These are phyloP conservation scores for Neocucurbitaria cava DNA, from an alignment of 2,329 filamentous ascomycete genomes.

Conservation along the genomic window DNA sequence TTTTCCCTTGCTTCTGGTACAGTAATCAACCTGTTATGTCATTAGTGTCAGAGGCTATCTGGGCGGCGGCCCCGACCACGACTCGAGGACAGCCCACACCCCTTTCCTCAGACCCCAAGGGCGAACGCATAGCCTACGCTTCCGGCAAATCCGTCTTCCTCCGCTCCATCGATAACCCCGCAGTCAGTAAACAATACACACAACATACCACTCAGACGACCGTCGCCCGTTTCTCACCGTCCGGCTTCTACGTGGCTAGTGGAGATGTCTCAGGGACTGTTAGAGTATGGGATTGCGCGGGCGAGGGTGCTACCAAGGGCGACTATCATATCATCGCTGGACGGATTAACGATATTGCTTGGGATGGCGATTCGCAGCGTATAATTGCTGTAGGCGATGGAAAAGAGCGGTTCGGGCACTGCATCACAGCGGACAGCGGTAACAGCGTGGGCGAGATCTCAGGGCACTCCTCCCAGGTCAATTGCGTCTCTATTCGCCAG, in stretches of 20 bases:
- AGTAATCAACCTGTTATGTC: too few relatives aligned
- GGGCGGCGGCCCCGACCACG: slow-evolving; percentile 85
- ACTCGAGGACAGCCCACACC: slow-evolving; percentile 86
- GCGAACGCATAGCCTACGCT: slow-evolving; percentile 90
- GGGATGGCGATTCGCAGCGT: slow-evolving; percentile 96
- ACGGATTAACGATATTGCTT: slow-evolving; percentile 93
- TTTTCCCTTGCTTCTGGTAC: slow-evolving; percentile 27
- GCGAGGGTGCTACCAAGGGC: slow-evolving; percentile 87
- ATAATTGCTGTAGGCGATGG: slow-evolving; percentile 96
- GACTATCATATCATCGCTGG: slow-evolving; percentile 96
- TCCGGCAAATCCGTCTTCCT: slow-evolving; percentile 97
- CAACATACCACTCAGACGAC: slow-evolving; percentile 88
- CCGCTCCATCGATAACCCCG: slow-evolving; percentile 89
- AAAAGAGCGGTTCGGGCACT: slow-evolving; percentile 90
- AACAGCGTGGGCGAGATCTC: slow-evolving; percentile 95
- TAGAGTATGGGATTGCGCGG: slow-evolving; percentile 87
- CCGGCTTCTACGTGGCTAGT: slow-evolving; percentile 92
- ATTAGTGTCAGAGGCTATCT: slow-evolving; percentile 67
- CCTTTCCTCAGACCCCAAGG: slow-evolving; percentile 86
- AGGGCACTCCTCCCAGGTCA: slow-evolving; percentile 89
- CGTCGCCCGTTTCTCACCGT: slow-evolving; percentile 91
- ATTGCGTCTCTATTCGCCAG: slow-evolving; percentile 86
- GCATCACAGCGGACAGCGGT: slow-evolving; percentile 87
- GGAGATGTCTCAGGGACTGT: slow-evolving; percentile 86
- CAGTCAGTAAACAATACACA: slow-evolving; percentile 86